These are phyloP conservation scores for Cardamine chenopodiifolia DNA, from an alignment of 345 rosid species.

Conservation along the genomic window DNA sequence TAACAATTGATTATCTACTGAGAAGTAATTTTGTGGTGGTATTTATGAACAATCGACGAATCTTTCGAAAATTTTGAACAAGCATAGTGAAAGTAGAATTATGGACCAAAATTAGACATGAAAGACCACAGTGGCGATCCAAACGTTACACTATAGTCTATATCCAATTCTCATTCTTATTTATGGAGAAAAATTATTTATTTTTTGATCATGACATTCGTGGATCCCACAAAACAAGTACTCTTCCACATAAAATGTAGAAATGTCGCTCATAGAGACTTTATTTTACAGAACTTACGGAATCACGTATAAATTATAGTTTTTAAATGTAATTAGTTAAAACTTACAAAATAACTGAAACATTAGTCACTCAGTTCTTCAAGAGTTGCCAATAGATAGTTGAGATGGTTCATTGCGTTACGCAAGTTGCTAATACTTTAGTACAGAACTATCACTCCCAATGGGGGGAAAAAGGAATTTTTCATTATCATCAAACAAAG, in stretches of 20 bases:
- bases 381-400: neutral
- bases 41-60: too few relatives aligned
- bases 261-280: neutral
- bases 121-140: too few relatives aligned
- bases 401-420: neutral
- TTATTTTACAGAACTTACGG: neutral
- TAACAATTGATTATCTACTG: too few relatives aligned
- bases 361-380: neutral
- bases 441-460: too few relatives aligned
- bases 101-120: too few relatives aligned
- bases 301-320: neutral
- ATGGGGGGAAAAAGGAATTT: too few relatives aligned
- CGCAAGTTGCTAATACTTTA: too few relatives aligned
- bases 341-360: neutral
- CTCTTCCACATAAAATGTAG: neutral
- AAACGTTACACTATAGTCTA: too few relatives aligned
- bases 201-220: neutral
- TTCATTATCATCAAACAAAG: conserved; percentile 12
- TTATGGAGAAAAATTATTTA: neutral
- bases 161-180: neutral
- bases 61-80: too few relatives aligned
- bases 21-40: too few relatives aligned
- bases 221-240: neutral
- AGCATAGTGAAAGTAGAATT: too few relatives aligned
- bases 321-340: neutral